A percentile compares a stretch with the other conserved stretches of the same genome.
Evolutionary conservation across 345 rosid genomes (phyloP).

Genomic region (Gossypium thurberi): DNA sequence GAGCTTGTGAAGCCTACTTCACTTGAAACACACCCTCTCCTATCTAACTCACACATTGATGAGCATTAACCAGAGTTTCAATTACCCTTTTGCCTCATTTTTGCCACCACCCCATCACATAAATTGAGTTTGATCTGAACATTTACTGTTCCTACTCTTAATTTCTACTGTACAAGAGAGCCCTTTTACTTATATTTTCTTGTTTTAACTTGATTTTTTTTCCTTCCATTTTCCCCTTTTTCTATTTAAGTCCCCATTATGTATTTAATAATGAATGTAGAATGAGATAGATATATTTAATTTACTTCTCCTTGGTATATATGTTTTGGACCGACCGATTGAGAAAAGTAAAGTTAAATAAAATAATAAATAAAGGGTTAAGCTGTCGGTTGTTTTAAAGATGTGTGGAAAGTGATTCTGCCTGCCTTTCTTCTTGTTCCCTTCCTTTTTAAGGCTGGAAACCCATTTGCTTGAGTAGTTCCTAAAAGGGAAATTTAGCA

Average conservation of each 20-base stretch:
- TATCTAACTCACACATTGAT: slow-evolving; percentile 17
- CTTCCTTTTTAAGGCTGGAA: slow-evolving; percentile 35
- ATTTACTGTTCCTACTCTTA: not conserved
- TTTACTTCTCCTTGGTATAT: slow-evolving; percentile 8
- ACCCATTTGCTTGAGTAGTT: slow-evolving; percentile 3
- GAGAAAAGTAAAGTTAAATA: not conserved
- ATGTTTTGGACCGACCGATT: not conserved
- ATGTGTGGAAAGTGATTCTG: slow-evolving; percentile 22
- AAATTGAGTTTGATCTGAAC: slow-evolving; percentile 15
- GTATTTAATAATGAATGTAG: slow-evolving; percentile 12
- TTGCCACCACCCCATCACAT: slow-evolving; percentile 2
- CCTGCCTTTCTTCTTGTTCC: slow-evolving; percentile 28
- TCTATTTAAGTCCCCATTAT: not conserved
- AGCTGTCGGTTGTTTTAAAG: slow-evolving; percentile 45
- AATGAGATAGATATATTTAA: slow-evolving; percentile 16
- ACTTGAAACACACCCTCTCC: slow-evolving; percentile 44
- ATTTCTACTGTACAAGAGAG: slow-evolving; percentile 11
- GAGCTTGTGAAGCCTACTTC: slow-evolving; percentile 33
- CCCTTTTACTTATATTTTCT: not conserved
- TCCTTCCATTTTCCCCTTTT: not conserved
- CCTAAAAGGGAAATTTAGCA: slow-evolving; percentile 42
- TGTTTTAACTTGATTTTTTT: not conserved
- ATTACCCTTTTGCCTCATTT: slow-evolving; percentile 12
- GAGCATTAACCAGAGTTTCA: slow-evolving; percentile 18
- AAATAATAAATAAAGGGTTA: slow-evolving; percentile 10